Evolutionary conservation across 805 yeast genomes (phyloP), one percentile per base, ranked within the genome.

Genomic region (Yarrowia hollandica): DNA sequence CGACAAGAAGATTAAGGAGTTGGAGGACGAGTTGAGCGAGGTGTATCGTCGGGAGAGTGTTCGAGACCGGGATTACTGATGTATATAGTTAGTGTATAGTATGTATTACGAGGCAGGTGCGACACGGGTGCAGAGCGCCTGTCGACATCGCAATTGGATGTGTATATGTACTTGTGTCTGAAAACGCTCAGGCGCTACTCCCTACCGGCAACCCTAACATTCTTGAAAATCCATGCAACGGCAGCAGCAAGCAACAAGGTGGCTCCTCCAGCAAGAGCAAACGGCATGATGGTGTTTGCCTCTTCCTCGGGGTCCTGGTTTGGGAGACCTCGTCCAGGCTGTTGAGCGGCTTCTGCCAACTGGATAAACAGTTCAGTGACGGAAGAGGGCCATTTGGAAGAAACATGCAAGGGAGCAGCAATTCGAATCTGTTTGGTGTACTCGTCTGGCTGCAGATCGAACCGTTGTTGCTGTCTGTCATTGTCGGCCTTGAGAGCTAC

Each of bases 401-500:
- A 88, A 1, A 92, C 87, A 68, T 94, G 98, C 62, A 94, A 72
- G 0, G 99, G 99, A 4, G 94, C 88, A 10, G 85, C 83, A 14
- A 94, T 69, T 6, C 75, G 70, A 5, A 90, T 71, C 5, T 80
- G 77, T 25, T 88, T 75, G 0, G 96, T 85, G 67, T 84, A 90
- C 23, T 82, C 85, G 65, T 94, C 98, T 0, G 99, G 99, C 68
- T 89, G 97, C 5, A 79, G 74, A 59, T 82, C 88, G 34, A 86
- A 83, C 33, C 99, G 72, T 67, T 94, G 99, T 67, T 92, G 97
- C 69, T 91, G 98, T 64, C 95, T 84, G 70, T 94, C 99, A 33
- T 90, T 75, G 71, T 94, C 99, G 0, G 99, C 98, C 68, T 94
- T 94, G 31, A 91, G 74, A 0, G 97, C 99, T 1, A 91, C 97